Evolutionary conservation across 306 rosid genomes (phyloP), one percentile per base, ranked within the genome.

Genomic region (Acacia confusa): DNA sequence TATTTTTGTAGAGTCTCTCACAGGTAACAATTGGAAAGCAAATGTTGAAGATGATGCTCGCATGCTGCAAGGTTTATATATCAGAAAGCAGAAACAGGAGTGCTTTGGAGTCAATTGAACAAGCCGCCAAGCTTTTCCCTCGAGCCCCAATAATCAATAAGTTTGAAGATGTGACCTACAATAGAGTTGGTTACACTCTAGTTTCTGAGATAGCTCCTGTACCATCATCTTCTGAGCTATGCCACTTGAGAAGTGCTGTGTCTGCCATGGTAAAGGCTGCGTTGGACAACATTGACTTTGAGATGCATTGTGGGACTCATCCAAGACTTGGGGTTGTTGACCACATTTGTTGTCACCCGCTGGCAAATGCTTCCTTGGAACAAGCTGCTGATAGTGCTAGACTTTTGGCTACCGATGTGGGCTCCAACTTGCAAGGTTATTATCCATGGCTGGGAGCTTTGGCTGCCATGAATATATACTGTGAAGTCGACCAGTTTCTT

Each of bases 281-380:
- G 0, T 79, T 91, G 72, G 89, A 87, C 30, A 63, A 77, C 65
- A 81, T 92, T 66, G 92, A 95, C 71, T 87, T 95, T 53, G 86
- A 91, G 76, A 65, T 55, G 19, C 97, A 95, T 77, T 66, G 58
- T 77, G 99, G 97, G 73, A 90, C 93, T 85, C 99, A 93, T 84
- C 99, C 98, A 22, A 87, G 98, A 38, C 91, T 93, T 4, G 99
- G 98, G 28, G 94, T 90, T 77, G 97, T 92, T 25, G 99, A 95
- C 82, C 99, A 91, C 53, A 89, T 90, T 12, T 93, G 99, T 90
- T 91, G 92, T 83, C 97, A 93, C 69, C 99, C 97, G 20, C 67
- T 93, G 85, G 85, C 81, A 7, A 70, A 71, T 72, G 86, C 99
- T 81, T 89, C 94, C 2, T 86, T 95, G 85, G 90, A 74, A 32